Conservation (phyloP, 495 filamentous ascomycete genomes). For the Sphaerosporella brunnea region DNA sequence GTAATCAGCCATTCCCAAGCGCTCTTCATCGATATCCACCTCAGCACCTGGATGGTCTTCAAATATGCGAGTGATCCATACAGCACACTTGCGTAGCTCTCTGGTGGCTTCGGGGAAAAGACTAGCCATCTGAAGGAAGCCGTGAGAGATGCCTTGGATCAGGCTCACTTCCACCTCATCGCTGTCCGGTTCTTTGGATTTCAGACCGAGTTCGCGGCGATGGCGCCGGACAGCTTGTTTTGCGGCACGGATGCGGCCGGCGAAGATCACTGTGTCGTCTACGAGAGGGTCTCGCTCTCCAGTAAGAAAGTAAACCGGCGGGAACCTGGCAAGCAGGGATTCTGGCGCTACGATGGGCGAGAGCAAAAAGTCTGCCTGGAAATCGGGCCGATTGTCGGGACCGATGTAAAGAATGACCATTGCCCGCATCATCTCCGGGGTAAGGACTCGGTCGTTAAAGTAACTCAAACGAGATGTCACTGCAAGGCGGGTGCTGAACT, state of each 20-base stretch:
- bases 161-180: conserved; percentile 51
- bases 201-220: conserved; percentile 44
- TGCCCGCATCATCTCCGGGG: conserved; percentile 94
- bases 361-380: conserved; percentile 74
- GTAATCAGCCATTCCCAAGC: conserved; percentile 10
- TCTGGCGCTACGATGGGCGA: conserved; percentile 83
- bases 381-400: conserved; percentile 79
- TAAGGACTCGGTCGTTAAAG: conserved; percentile 86
- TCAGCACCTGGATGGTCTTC: conserved; percentile 26
- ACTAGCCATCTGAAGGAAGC: conserved; percentile 76
- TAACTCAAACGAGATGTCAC: conserved; percentile 95
- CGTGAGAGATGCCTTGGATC: conserved; percentile 76
- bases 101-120: conserved; percentile 77
- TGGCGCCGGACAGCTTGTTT: conserved; percentile 51
- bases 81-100: conserved; percentile 52
- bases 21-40: conserved; percentile 17
- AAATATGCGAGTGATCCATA: conserved; percentile 64
- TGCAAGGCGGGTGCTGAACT: conserved; percentile 50
- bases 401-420: conserved; percentile 99
- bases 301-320: conserved; percentile 81
- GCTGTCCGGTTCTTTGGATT: conserved; percentile 25
- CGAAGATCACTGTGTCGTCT: conserved; percentile 92
- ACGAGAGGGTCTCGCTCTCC: conserved; percentile 91
- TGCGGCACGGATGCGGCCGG: conserved; percentile 64
- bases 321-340: conserved; percentile 58